phyloP scores from a whole-genome alignment of 1,139 yeast species.

The Blastobotrys persicus region DNA sequence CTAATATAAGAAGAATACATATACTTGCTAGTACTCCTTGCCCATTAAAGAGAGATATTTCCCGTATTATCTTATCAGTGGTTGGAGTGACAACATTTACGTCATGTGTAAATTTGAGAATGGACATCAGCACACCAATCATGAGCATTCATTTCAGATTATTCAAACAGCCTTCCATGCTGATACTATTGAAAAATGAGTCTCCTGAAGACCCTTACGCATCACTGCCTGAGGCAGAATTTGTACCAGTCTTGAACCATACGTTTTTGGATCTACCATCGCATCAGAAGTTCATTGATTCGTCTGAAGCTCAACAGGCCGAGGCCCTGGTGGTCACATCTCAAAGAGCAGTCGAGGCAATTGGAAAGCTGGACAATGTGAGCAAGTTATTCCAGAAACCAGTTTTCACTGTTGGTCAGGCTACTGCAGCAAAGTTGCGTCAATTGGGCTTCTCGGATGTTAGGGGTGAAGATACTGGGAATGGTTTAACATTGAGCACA shows the following conservation, averaged over 20 bases:
- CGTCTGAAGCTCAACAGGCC: slow-evolving; percentile 43
- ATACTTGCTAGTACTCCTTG: no score
- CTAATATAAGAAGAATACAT: no score
- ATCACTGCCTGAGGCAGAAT: slow-evolving; percentile 46
- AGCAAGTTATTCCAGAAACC: slow-evolving; percentile 42
- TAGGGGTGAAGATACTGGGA: slow-evolving; percentile 78
- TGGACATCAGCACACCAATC: no score
- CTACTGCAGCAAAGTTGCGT: slow-evolving; percentile 63
- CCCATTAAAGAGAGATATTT: background rate
- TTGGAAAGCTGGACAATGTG: slow-evolving; percentile 4
- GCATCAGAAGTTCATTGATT: slow-evolving; percentile 45
- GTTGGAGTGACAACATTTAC: background rate
- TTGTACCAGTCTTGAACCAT: slow-evolving; percentile 71
- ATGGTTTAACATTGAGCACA: slow-evolving; percentile 63
- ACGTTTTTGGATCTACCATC: slow-evolving; percentile 49
- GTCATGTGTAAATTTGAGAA: background rate
- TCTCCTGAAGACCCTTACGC: slow-evolving; percentile 66
- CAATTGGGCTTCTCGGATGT: slow-evolving; percentile 65
- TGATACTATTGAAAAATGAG: slow-evolving; percentile 60
- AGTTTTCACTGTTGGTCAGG: slow-evolving; percentile 90
- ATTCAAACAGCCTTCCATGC: slow-evolving; percentile 17
- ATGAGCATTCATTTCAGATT: background rate
- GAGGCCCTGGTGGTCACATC: slow-evolving; percentile 76
- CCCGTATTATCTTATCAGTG: background rate
- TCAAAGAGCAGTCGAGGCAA: slow-evolving; percentile 86